phyloP scores from a whole-genome alignment of 768 basidiomycete species.

The Russula lepida region DNA sequence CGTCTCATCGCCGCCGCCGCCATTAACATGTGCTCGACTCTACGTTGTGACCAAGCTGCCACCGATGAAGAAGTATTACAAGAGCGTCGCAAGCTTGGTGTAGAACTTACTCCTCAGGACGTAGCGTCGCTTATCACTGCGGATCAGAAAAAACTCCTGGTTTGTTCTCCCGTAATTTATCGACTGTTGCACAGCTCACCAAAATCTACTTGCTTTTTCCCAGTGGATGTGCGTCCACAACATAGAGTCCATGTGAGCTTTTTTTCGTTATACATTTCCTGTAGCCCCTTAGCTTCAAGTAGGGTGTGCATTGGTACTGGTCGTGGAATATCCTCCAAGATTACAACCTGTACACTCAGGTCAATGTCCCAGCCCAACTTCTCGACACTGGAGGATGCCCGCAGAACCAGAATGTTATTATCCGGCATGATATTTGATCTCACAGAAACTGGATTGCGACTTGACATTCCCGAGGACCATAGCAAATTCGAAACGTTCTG shows the following conservation, averaged over 20 bases:
- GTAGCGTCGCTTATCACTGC: neutral
- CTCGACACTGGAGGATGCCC: slow-evolving; percentile 11
- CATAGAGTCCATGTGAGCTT: slow-evolving; percentile 18
- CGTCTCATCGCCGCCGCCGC: slow-evolving; percentile 35
- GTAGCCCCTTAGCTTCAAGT: neutral
- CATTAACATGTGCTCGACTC: slow-evolving; percentile 40
- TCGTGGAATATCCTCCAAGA: slow-evolving; percentile 14
- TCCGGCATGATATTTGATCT: slow-evolving; percentile 14
- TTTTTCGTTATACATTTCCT: neutral
- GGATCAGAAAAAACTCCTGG: slow-evolving; percentile 4
- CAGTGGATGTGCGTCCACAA: slow-evolving; percentile 20
- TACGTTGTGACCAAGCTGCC: slow-evolving; percentile 28
- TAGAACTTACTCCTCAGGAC: slow-evolving; percentile 6
- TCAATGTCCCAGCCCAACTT: slow-evolving; percentile 5
- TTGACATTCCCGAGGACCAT: slow-evolving; percentile 10
- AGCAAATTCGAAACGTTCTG: slow-evolving; percentile 12
- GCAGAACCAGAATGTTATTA: slow-evolving; percentile 14
- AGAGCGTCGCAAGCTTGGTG: slow-evolving; percentile 8
- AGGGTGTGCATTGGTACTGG: slow-evolving; percentile 21
- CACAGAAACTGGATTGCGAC: slow-evolving; percentile 13
- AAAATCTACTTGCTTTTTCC: neutral
- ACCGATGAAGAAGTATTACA: slow-evolving; percentile 8
- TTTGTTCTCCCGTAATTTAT: neutral
- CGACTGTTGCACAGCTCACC: neutral
- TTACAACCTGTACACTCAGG: neutral